Conservation (phyloP, 306 rosid genomes). For the Leucaena leucocephala region DNA sequence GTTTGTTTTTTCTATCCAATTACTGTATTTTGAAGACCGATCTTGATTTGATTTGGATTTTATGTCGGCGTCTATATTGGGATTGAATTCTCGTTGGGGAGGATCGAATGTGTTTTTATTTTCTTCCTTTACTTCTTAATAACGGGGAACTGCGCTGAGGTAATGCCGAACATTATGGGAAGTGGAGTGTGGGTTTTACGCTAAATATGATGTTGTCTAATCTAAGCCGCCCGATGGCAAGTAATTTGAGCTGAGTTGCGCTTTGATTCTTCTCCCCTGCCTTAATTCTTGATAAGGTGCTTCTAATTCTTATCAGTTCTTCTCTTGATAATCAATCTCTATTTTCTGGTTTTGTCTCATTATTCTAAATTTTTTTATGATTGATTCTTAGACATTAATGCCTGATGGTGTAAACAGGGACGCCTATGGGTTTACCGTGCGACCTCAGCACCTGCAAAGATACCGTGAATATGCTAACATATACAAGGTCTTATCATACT, state of each 20-base stretch:
- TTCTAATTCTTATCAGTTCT: neutral
- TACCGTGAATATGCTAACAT: conserved; percentile 93
- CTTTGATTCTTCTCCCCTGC: neutral
- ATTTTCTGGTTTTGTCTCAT: neutral
- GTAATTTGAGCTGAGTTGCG: conserved; percentile 33
- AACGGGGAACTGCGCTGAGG: conserved; percentile 37
- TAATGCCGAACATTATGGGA: conserved; percentile 46
- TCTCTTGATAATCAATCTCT: conserved; percentile 13
- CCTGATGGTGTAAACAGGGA: conserved; percentile 69
- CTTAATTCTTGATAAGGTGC: conserved; percentile 4
- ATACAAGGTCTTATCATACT: conserved; percentile 76
- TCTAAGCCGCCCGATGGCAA: conserved; percentile 33
- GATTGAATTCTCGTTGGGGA: conserved; percentile 11
- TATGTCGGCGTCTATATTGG: neutral
- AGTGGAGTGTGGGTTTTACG: conserved; percentile 34
- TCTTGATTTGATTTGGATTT: conserved; percentile 28
- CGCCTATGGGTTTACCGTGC: conserved; percentile 95
- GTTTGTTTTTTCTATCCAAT: conserved; percentile 9
- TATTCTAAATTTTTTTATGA: conserved; percentile 12
- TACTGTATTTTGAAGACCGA: conserved; percentile 30
- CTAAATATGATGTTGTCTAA: conserved; percentile 41
- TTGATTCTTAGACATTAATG: conserved; percentile 36
- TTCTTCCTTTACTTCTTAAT: neutral
- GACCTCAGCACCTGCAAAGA: conserved; percentile 96
- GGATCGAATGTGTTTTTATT: conserved; percentile 29